Conservation (phyloP, 352 stramenopile species). For the Hyaloperonospora arabidopsidis region DNA sequence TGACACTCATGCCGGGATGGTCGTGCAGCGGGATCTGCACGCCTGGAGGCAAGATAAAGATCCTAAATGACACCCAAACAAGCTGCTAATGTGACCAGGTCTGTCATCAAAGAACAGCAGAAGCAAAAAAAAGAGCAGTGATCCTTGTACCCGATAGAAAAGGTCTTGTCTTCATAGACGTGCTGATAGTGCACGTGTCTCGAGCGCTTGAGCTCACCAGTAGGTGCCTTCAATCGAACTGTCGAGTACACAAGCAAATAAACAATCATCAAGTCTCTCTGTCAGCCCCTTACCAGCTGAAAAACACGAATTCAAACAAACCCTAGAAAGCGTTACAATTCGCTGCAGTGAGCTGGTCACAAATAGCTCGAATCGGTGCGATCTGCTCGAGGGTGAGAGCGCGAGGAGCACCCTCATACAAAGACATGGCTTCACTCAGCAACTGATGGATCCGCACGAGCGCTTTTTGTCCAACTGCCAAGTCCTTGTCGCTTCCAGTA, state of each 20-base stretch:
- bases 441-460: constrained; percentile 46
- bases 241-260: not conserved
- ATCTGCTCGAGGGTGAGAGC: constrained; percentile 54
- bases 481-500: constrained; percentile 21
- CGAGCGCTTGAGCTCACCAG: constrained; percentile 4
- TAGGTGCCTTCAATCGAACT: constrained; percentile 55
- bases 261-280: not conserved
- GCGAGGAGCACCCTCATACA: constrained; percentile 26
- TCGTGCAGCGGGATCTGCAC: constrained; percentile 71
- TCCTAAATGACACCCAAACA: constrained; percentile 26
- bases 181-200: constrained; percentile 64
- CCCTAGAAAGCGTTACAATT: constrained; percentile 40
- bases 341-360: constrained; percentile 51
- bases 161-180: constrained; percentile 71
- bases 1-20: constrained; percentile 79
- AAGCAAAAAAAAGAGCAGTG: not conserved
- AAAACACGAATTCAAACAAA: too few species aligned
- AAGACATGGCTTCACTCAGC: constrained; percentile 35
- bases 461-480: constrained; percentile 27
- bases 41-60: constrained; percentile 75
- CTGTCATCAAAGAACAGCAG: not conserved
- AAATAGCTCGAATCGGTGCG: constrained; percentile 53
- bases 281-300: not conserved
- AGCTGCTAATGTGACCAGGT: not conserved
- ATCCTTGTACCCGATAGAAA: constrained; percentile 63